phyloP scores from a whole-genome alignment of 257 asterid species.

The Penstemon eatonii region DNA sequence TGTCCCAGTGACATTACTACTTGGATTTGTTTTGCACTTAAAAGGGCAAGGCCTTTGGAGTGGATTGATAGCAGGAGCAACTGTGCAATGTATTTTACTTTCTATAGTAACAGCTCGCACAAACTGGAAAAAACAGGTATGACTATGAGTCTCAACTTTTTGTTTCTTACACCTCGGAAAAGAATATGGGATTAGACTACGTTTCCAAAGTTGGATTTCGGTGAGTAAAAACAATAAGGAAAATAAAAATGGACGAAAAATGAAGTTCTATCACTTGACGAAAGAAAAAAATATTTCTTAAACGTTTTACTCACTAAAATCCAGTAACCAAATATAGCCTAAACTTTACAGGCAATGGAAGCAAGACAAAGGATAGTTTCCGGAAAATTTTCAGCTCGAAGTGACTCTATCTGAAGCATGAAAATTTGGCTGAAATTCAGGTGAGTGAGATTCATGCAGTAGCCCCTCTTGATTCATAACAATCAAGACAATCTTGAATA shows the following conservation, averaged over 20 bases:
- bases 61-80: slow-evolving; percentile 68
- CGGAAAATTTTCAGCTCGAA: slow-evolving; percentile 21
- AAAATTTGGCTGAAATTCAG: slow-evolving; percentile 15
- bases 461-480: slow-evolving; percentile 22
- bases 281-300: background rate
- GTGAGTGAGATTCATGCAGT: background rate
- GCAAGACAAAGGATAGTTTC: slow-evolving; percentile 47
- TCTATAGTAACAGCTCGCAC: slow-evolving; percentile 54
- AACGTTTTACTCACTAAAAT: background rate
- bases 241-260: too few species aligned
- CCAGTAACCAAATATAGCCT: background rate
- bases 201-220: too few species aligned
- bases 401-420: slow-evolving; percentile 23
- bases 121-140: slow-evolving; percentile 77
- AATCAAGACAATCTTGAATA: slow-evolving; percentile 16
- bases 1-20: slow-evolving; percentile 58
- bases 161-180: background rate
- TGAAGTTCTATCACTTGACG: too few species aligned
- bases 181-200: background rate
- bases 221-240: too few species aligned
- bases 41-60: slow-evolving; percentile 77
- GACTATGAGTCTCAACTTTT: too few species aligned
- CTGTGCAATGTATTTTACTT: slow-evolving; percentile 50
- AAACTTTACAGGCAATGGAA: slow-evolving; percentile 43
- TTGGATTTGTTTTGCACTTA: slow-evolving; percentile 63